These are phyloP conservation scores for Scleroderma citrinum DNA, from an alignment of 768 basidiomycete genomes.

Conservation along the genomic window DNA sequence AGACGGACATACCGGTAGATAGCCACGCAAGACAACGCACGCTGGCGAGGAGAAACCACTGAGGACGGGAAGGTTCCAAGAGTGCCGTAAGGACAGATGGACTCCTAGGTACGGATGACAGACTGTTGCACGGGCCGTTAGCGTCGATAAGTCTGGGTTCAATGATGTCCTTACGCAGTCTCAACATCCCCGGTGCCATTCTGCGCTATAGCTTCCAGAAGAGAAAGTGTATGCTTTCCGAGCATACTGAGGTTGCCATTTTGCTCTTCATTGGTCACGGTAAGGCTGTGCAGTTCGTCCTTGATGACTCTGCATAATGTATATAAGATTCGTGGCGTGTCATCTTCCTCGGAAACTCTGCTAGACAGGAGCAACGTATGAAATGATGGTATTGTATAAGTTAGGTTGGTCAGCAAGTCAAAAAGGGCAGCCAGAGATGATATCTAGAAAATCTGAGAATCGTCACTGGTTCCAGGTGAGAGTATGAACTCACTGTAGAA, in stretches of 20 bases:
- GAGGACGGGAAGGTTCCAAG: conserved; percentile 46
- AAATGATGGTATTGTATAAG: conserved; percentile 45
- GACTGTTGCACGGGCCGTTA: conserved; percentile 21
- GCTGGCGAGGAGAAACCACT: conserved; percentile 43
- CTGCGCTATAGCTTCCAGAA: conserved; percentile 54
- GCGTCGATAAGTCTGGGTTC: neutral
- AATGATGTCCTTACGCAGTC: conserved; percentile 24
- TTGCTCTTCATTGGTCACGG: conserved; percentile 21
- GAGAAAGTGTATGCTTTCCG: conserved; percentile 35
- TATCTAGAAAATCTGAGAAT: conserved; percentile 31
- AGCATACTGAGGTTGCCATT: conserved; percentile 26
- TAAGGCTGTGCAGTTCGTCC: conserved; percentile 32
- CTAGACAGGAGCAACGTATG: conserved; percentile 31
- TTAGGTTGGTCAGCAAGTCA: conserved; percentile 44
- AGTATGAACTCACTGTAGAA: conserved; percentile 35
- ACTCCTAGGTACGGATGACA: conserved; percentile 34
- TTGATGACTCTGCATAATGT: conserved; percentile 39
- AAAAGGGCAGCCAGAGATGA: conserved; percentile 44
- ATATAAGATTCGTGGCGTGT: conserved; percentile 31
- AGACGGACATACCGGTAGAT: conserved; percentile 36
- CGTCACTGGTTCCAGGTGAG: neutral
- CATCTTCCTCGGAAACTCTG: conserved; percentile 17
- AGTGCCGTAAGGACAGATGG: conserved; percentile 41
- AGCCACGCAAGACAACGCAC: conserved; percentile 49
- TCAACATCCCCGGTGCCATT: conserved; percentile 38